Percentiles rank a stretch among this genome's conserved stretches.
phyloP scores from a whole-genome alignment of 148 eudicot species.

The Cornus suecica region DNA sequence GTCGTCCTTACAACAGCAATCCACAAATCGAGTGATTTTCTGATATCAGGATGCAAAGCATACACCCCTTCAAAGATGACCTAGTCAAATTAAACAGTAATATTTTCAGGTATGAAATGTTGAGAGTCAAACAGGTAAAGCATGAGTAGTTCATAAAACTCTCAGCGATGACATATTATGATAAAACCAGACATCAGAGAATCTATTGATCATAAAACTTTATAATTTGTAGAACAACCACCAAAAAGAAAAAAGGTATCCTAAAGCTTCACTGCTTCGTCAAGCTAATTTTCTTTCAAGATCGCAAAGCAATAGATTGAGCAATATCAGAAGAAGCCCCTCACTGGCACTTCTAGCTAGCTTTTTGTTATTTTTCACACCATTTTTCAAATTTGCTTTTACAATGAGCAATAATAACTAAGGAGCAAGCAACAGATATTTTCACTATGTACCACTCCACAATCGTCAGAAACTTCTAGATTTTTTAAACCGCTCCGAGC shows the following conservation, averaged over 20 bases:
- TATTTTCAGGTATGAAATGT: background rate
- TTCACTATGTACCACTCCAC: slow-evolving; percentile 76
- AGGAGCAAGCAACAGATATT: background rate
- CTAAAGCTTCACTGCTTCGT: background rate
- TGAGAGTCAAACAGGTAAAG: background rate
- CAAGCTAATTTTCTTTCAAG: background rate
- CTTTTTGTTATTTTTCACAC: background rate
- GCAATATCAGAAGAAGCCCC: background rate
- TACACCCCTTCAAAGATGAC: slow-evolving; percentile 98
- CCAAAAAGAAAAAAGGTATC: background rate
- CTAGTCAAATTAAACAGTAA: slow-evolving; percentile 34
- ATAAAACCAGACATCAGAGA: background rate
- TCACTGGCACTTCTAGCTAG: background rate
- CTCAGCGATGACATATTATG: background rate
- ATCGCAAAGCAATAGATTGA: background rate
- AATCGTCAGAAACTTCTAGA: slow-evolving; percentile 92
- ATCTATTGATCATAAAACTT: background rate
- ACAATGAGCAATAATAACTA: background rate
- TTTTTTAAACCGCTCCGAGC: slow-evolving; percentile 80
- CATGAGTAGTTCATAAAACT: background rate
- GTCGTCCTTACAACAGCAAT: slow-evolving; percentile 88
- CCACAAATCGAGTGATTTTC: slow-evolving; percentile 91
- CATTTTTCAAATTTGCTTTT: background rate
- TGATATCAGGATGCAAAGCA: slow-evolving; percentile 92
- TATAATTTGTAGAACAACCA: background rate